Percentiles rank a stretch among this genome's conserved stretches.
phyloP scores from a whole-genome alignment of 2,329 filamentous ascomycete genomes.

The Penicillium occitanis region DNA sequence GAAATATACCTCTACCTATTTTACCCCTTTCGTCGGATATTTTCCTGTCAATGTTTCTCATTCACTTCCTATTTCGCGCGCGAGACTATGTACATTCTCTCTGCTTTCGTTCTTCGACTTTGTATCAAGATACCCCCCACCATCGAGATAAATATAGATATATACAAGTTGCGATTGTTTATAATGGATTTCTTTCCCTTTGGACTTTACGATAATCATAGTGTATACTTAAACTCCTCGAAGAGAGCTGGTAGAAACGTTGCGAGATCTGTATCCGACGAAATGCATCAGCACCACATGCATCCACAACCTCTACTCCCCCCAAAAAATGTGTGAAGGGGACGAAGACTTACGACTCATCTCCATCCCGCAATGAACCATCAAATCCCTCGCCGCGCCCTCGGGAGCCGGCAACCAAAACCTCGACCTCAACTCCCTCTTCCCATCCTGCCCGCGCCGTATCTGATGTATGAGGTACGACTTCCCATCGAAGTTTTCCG shows the following conservation, averaged over 20 bases:
- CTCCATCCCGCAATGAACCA: not conserved
- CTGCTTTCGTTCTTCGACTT: conserved; percentile 8
- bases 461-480: not conserved
- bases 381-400: not conserved
- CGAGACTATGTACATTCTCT: not conserved
- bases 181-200: not conserved
- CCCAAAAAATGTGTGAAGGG: too few relatives aligned
- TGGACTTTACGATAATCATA: not conserved
- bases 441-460: not conserved
- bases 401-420: not conserved
- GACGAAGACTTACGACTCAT: not conserved
- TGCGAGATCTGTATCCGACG: not conserved
- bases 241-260: not conserved
- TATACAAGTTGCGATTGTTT: not conserved
- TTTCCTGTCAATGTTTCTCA: not conserved
- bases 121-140: conserved; percentile 15
- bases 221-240: not conserved
- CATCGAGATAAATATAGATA: conserved; percentile 12
- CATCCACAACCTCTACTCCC: not conserved
- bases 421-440: not conserved
- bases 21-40: not conserved
- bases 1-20: not conserved
- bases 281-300: not conserved
- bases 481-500: not conserved
- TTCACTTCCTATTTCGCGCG: not conserved